phyloP scores from a whole-genome alignment of 2,329 filamentous ascomycete genomes.

The Sporothrix pallida region DNA sequence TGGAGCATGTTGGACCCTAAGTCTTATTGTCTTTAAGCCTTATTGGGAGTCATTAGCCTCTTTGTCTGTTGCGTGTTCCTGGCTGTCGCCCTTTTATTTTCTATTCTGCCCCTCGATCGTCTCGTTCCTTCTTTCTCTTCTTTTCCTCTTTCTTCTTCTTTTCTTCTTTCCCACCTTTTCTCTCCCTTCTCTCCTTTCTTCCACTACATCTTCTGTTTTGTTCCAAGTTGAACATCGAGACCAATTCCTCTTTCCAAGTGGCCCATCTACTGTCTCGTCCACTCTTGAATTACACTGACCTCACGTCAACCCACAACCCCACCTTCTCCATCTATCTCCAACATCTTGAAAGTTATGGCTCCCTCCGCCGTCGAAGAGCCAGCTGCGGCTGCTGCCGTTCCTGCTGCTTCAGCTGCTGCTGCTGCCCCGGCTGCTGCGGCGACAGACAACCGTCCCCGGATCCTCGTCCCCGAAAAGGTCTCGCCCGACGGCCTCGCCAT shows the following conservation, averaged over 20 bases:
- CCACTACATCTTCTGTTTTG: neutral
- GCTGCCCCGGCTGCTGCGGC: neutral
- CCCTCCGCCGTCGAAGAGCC: slow-evolving; percentile 42
- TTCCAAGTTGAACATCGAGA: slow-evolving; percentile 27
- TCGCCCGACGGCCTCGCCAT: slow-evolving; percentile 78
- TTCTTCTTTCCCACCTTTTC: neutral
- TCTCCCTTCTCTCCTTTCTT: neutral
- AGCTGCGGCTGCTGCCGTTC: slow-evolving; percentile 16
- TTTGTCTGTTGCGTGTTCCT: slow-evolving; percentile 10
- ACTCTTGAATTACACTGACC: neutral
- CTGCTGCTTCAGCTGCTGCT: slow-evolving; percentile 26
- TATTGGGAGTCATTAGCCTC: slow-evolving; percentile 18
- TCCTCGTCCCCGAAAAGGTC: slow-evolving; percentile 80
- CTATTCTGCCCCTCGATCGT: neutral
- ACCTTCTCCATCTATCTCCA: neutral
- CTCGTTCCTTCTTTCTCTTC: neutral
- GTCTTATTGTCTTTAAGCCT: neutral
- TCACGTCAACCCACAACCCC: neutral
- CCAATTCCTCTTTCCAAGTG: neutral
- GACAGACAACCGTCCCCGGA: slow-evolving; percentile 45
- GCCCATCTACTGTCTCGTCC: neutral
- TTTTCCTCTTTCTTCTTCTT: neutral
- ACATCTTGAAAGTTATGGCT: slow-evolving; percentile 37
- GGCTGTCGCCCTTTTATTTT: slow-evolving; percentile 4
- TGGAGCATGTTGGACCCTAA: neutral